phyloP scores from a whole-genome alignment of 2,329 filamentous ascomycete genomes.

The Alternaria alternata region DNA sequence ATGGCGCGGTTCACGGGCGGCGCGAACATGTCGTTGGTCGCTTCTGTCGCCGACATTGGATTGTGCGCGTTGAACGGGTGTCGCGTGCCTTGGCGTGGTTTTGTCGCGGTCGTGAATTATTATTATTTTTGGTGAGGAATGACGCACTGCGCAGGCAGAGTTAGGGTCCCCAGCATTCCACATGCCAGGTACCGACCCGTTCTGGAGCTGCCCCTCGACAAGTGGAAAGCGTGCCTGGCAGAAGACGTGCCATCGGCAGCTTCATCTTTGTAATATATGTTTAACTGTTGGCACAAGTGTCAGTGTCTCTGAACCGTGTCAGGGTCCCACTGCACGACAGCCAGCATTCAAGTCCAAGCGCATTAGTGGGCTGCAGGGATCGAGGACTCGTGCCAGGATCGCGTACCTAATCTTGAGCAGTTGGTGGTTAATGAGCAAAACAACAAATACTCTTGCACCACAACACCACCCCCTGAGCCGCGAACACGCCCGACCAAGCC shows the following conservation, averaged over 20 bases:
- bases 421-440: slow-evolving; percentile 30
- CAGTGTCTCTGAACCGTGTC: slow-evolving; percentile 2
- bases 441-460: slow-evolving; percentile 22
- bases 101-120: slow-evolving; percentile 6
- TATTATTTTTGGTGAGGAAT: slow-evolving; percentile 11
- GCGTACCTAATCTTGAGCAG: slow-evolving; percentile 35
- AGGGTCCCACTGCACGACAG: slow-evolving; percentile 14
- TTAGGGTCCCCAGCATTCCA: slow-evolving; percentile 4
- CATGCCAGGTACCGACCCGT: slow-evolving; percentile 5
- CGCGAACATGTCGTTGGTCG: slow-evolving; percentile 67
- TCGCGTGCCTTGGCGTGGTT: not conserved
- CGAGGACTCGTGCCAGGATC: slow-evolving; percentile 31
- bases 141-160: slow-evolving; percentile 9
- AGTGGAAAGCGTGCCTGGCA: not conserved
- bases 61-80: slow-evolving; percentile 20
- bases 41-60: slow-evolving; percentile 40
- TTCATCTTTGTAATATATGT: not conserved
- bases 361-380: slow-evolving; percentile 17
- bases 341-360: not conserved
- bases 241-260: not conserved
- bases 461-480: slow-evolving; percentile 36
- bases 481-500: slow-evolving; percentile 5
- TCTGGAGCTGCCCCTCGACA: slow-evolving; percentile 2
- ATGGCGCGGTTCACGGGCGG: slow-evolving; percentile 83
- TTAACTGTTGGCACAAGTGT: not conserved